phyloP scores from a whole-genome alignment of 208 protist genomes.

The Leishmania major region DNA sequence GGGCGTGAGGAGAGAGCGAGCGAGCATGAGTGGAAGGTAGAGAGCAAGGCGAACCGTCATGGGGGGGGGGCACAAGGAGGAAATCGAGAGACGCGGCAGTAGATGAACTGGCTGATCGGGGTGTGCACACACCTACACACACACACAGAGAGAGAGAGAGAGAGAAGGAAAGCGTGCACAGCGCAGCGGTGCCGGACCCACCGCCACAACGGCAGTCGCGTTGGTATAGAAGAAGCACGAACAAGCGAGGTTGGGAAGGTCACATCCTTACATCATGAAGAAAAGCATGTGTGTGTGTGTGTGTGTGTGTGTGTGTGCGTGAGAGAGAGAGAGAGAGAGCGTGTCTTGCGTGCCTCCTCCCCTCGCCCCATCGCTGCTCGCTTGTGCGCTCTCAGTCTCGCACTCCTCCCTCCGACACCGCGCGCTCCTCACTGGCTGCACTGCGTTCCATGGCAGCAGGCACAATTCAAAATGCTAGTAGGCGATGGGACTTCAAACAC shows the following conservation, averaged over 20 bases:
- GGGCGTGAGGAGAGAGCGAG: neutral
- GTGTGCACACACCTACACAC: neutral
- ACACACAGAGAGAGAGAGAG: neutral
- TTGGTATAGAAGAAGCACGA: no score
- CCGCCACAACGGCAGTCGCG: neutral
- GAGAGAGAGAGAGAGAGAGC: neutral
- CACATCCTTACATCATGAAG: no score
- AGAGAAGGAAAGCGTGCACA: no score
- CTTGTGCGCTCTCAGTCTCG: neutral
- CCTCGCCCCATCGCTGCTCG: no score
- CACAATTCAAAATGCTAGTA: neutral
- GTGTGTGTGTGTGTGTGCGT: conserved; percentile 6
- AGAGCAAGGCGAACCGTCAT: neutral
- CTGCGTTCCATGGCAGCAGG: neutral
- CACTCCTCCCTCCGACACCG: neutral
- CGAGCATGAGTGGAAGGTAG: neutral
- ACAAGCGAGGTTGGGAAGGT: no score
- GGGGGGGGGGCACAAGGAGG: neutral
- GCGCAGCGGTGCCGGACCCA: neutral
- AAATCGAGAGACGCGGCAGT: neutral
- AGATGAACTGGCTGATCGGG: neutral
- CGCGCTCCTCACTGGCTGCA: neutral
- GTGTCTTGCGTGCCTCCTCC: neutral
- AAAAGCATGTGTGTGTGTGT: neutral
- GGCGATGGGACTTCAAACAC: neutral